These are phyloP conservation scores for Myochromella boudieri DNA, from an alignment of 768 basidiomycete genomes.

Conservation along the genomic window DNA sequence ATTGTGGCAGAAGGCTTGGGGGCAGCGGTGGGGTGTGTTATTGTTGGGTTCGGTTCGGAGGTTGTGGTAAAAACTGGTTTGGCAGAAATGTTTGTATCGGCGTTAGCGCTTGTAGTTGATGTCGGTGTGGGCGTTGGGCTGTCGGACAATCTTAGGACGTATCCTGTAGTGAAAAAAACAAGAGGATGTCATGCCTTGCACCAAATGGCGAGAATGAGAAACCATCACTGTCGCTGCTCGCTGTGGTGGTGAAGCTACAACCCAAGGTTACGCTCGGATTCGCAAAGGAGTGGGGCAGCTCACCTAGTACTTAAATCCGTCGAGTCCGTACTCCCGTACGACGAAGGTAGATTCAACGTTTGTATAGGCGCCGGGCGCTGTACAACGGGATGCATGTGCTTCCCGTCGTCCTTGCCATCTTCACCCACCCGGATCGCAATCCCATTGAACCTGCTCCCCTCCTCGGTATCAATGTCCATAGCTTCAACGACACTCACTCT, in stretches of 20 bases:
- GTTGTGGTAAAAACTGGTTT: not conserved
- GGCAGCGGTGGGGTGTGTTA: not conserved
- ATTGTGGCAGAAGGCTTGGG: not conserved
- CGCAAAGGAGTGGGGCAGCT: too few species aligned
- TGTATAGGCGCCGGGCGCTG: slow-evolving; percentile 28
- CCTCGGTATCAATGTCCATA: not conserved
- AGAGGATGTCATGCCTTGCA: not conserved
- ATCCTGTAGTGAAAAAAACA: not conserved
- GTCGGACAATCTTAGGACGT: not conserved
- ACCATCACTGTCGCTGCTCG: slow-evolving; percentile 6
- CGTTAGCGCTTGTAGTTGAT: not conserved
- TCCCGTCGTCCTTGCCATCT: slow-evolving; percentile 29
- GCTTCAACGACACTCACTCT: not conserved
- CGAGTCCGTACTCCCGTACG: slow-evolving; percentile 2
- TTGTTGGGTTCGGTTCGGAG: not conserved
- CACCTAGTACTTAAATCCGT: slow-evolving; percentile 10
- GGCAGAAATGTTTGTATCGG: not conserved
- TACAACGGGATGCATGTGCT: slow-evolving; percentile 58
- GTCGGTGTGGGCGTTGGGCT: not conserved
- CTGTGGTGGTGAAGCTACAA: slow-evolving; percentile 2
- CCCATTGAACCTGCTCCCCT: slow-evolving; percentile 3
- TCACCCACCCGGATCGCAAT: slow-evolving; percentile 18
- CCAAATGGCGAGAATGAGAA: slow-evolving; percentile 2
- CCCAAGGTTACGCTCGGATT: too few species aligned
- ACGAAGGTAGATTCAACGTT: slow-evolving; percentile 13